Evolutionary conservation across 2,329 filamentous ascomycete genomes (phyloP).

Genomic region (Lecanosticta acicola): DNA sequence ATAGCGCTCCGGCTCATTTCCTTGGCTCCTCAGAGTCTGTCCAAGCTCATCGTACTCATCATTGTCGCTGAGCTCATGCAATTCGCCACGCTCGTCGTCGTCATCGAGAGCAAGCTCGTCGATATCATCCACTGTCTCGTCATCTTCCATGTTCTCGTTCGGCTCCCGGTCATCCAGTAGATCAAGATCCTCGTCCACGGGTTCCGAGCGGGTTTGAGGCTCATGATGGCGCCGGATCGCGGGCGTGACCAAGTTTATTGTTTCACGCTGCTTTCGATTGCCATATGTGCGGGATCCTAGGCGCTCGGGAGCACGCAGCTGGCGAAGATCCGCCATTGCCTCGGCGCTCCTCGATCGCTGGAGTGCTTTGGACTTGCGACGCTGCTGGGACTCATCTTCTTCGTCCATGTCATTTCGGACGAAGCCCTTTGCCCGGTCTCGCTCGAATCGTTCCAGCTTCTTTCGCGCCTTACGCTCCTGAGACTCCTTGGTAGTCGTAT

Average conservation of each 20-base stretch:
- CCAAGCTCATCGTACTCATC: constrained; percentile 37
- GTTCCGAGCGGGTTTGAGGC: not conserved
- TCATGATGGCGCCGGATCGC: constrained; percentile 10
- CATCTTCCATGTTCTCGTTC: constrained; percentile 12
- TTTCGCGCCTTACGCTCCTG: constrained; percentile 35
- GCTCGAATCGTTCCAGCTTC: constrained; percentile 13
- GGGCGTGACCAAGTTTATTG: constrained; percentile 32
- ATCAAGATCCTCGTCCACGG: not conserved
- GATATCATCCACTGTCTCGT: constrained; percentile 18
- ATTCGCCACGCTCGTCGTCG: constrained; percentile 12
- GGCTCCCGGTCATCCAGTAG: constrained; percentile 4
- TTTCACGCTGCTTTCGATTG: constrained; percentile 14
- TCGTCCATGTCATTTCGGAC: constrained; percentile 24
- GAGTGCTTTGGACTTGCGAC: constrained; percentile 5
- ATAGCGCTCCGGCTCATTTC: constrained; percentile 15
- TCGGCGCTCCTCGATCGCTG: constrained; percentile 22
- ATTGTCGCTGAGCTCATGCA: constrained; percentile 17
- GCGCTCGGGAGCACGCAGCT: not conserved
- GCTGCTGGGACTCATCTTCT: constrained; percentile 6
- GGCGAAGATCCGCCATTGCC: constrained; percentile 6
- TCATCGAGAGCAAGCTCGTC: constrained; percentile 8
- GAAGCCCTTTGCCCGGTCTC: constrained; percentile 4
- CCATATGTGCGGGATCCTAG: constrained; percentile 6
- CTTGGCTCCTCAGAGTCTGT: constrained; percentile 32
- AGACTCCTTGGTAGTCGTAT: constrained; percentile 42